Evolutionary conservation across 1,284 basidiomycete species (phyloP).

Genomic region (Trichosporon coremiiforme): DNA sequence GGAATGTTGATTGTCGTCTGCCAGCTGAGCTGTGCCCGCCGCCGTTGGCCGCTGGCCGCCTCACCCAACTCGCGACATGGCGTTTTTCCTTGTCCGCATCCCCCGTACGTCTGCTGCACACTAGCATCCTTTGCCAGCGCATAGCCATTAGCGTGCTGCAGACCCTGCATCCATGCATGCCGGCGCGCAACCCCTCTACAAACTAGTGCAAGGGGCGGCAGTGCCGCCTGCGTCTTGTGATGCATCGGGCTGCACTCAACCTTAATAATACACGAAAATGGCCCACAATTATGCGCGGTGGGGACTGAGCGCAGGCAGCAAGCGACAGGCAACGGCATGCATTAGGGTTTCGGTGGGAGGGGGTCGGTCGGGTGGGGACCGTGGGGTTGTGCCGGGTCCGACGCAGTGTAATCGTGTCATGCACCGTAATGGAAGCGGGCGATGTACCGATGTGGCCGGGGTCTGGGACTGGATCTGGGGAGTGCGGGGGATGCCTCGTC

Average conservation of each 20-base stretch:
- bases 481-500: background rate
- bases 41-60: constrained; percentile 3
- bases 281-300: background rate
- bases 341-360: constrained; percentile 9
- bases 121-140: background rate
- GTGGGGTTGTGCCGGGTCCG: background rate
- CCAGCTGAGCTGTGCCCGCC: background rate
- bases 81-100: background rate
- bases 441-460: background rate
- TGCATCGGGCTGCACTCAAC: constrained; percentile 1
- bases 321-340: constrained; percentile 5
- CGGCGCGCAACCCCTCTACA: background rate
- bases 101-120: background rate
- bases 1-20: constrained; percentile 6
- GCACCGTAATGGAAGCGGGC: background rate
- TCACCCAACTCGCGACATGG: background rate
- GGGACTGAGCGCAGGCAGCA: background rate
- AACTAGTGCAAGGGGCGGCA: constrained; percentile 4
- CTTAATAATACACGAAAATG: constrained; percentile 7
- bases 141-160: constrained; percentile 2
- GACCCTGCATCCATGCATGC: constrained; percentile 3
- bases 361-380: constrained; percentile 1
- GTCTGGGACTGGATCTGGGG: background rate
- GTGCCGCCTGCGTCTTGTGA: background rate
- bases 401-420: background rate